Evolutionary conservation across 106 monocot genomes (phyloP).

Genomic region (Narthecium ossifragum): DNA sequence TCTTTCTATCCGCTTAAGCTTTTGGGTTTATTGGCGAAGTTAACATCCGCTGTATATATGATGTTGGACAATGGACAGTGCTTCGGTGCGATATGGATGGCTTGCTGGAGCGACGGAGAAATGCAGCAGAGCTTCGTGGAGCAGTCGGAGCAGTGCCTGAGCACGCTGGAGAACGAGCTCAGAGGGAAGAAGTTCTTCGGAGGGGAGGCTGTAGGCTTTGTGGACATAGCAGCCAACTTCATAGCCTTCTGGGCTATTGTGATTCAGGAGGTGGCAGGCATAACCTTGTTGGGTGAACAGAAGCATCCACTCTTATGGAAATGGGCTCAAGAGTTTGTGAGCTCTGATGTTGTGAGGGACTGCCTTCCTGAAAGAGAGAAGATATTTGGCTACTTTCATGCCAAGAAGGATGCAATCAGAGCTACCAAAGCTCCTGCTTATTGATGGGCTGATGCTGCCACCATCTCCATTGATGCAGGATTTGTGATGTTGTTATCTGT

Average conservation of each 20-base stretch:
- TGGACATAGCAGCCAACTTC: conserved; percentile 9
- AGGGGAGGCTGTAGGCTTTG: conserved; percentile 16
- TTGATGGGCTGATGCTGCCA: not conserved
- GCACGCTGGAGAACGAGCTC: conserved; percentile 10
- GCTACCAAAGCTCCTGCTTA: too few species aligned
- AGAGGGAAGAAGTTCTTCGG: conserved; percentile 14
- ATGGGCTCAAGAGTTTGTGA: conserved; percentile 18
- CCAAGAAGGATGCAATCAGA: not conserved
- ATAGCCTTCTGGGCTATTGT: not conserved
- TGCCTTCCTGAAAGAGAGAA: conserved; percentile 14
- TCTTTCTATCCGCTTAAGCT: not conserved
- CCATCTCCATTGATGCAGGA: not conserved
- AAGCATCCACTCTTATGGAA: conserved; percentile 10
- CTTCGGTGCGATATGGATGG: not conserved
- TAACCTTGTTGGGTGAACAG: conserved; percentile 5
- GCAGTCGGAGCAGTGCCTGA: not conserved
- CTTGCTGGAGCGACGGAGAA: too few species aligned
- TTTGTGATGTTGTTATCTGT: not conserved
- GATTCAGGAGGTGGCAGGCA: conserved; percentile 9
- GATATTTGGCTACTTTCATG: conserved; percentile 1
- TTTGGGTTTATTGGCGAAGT: not conserved
- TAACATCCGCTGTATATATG: not conserved
- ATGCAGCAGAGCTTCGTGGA: not conserved
- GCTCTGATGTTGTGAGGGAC: conserved; percentile 4
- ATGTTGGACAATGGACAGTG: not conserved